Evolutionary conservation across 176 grass and related monocot species (phyloP).

Genomic region (Eleusine coracana): DNA sequence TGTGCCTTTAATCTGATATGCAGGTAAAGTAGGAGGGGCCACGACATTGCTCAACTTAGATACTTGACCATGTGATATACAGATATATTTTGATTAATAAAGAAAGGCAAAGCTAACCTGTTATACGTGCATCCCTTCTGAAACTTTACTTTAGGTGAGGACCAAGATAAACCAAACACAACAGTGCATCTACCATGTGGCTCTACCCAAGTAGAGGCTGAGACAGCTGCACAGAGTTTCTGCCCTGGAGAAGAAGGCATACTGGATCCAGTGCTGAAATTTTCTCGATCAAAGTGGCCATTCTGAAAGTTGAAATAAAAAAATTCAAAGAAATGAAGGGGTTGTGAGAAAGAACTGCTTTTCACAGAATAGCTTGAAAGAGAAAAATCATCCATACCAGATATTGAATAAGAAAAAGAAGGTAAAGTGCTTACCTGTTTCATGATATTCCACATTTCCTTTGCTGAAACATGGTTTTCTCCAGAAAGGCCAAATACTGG

Average conservation of each 20-base stretch:
- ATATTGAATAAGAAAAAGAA: neutral
- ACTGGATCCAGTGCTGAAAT: constrained; percentile 69
- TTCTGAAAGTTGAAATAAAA: constrained; percentile 50
- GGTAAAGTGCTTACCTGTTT: constrained; percentile 53
- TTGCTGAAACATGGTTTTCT: constrained; percentile 65
- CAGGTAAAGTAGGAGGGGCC: neutral
- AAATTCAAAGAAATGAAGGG: neutral
- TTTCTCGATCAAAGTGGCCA: constrained; percentile 69
- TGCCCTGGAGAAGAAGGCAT: constrained; percentile 73
- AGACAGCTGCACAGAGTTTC: constrained; percentile 85
- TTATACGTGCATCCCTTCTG: constrained; percentile 93
- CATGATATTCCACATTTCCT: constrained; percentile 90
- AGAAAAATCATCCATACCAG: constrained; percentile 14
- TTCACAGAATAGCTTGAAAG: neutral
- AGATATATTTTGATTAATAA: constrained; percentile 22
- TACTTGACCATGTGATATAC: neutral
- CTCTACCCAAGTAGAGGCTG: constrained; percentile 89
- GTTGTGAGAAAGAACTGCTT: neutral
- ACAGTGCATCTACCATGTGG: constrained; percentile 94
- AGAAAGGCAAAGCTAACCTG: constrained; percentile 55
- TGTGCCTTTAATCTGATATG: constrained; percentile 5
- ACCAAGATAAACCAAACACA: constrained; percentile 82
- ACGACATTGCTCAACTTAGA: neutral
- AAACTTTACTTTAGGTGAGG: constrained; percentile 98
- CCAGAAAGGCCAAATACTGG: constrained; percentile 89